Evolutionary conservation across 495 filamentous ascomycete genomes (phyloP), one percentile per base, ranked within the genome.

Genomic region (Penicillium canariense): DNA sequence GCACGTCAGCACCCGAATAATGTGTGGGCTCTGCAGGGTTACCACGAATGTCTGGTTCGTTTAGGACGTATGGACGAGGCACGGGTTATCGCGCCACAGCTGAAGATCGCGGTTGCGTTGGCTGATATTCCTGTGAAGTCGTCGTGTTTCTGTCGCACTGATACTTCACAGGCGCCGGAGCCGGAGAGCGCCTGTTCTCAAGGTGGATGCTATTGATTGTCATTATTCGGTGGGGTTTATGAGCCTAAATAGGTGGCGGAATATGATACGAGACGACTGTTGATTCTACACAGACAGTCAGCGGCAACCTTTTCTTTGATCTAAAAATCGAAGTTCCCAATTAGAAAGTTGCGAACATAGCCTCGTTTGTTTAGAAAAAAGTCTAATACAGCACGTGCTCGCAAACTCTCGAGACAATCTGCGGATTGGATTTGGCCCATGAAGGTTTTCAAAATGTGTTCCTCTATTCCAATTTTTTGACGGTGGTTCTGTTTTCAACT

Each of bases 1-100:
- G 78, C 84, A 0, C 67, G 77, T 32, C 81, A 79, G 48, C 85
- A 86, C 59, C 81, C 77, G 15, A 84, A 84, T 38, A 87, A 87
- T 58, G 81, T 89, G 2, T 89, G 85, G 85, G 76, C 84, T 22
- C 72, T 89, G 55, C 82, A 87, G 52, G 86, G 86, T 0, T 82
- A 79, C 44, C 75, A 87, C 55, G 85, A 89, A 68, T 86, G 86
- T 59, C 53, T 87, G 49, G 55, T 72, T 12, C 79, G 72, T 25
- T 57, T 87, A 47, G 80, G 80, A 0, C 58, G 78, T 4, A 56
- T 48, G 5, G 74, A 63, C 2, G 84, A 86, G 56, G 84, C 84
- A 0, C 60, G 59, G 12, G 60, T 78, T 22, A 59, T 87, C 17
- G 66, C 77, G 47, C 71, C 72, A 4, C 75, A 80, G 56, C 58